phyloP scores from a whole-genome alignment of 2,329 filamentous ascomycete genomes.

The Talaromyces sp. region DNA sequence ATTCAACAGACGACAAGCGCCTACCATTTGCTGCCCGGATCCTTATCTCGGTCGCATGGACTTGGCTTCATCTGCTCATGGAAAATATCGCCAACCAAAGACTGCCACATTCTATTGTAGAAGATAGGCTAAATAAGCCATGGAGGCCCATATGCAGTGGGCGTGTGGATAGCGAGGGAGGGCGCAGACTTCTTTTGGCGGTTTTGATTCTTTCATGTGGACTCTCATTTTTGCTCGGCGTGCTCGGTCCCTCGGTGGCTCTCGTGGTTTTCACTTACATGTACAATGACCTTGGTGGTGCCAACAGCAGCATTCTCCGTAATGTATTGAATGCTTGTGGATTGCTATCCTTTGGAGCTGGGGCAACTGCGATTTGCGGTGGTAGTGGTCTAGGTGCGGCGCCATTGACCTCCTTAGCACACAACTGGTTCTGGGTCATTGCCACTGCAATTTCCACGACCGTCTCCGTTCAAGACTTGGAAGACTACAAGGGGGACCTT shows the following conservation, averaged over 20 bases:
- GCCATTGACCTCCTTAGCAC: neutral
- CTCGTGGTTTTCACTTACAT: neutral
- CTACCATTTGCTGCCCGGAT: neutral
- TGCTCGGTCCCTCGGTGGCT: neutral
- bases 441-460: neutral
- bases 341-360: neutral
- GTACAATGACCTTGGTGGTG: neutral
- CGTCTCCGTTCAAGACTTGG: neutral
- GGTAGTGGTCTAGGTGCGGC: neutral
- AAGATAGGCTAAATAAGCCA: neutral
- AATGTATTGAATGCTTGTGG: neutral
- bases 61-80: neutral
- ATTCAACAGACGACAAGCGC: neutral
- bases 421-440: neutral
- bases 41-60: neutral
- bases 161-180: neutral
- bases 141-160: neutral
- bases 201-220: neutral
- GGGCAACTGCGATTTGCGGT: neutral
- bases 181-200: neutral
- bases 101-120: neutral
- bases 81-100: neutral
- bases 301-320: neutral
- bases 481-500: neutral
- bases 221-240: neutral